phyloP scores from a whole-genome alignment of 2,329 filamentous ascomycete species.

The Cryphonectria japonica region DNA sequence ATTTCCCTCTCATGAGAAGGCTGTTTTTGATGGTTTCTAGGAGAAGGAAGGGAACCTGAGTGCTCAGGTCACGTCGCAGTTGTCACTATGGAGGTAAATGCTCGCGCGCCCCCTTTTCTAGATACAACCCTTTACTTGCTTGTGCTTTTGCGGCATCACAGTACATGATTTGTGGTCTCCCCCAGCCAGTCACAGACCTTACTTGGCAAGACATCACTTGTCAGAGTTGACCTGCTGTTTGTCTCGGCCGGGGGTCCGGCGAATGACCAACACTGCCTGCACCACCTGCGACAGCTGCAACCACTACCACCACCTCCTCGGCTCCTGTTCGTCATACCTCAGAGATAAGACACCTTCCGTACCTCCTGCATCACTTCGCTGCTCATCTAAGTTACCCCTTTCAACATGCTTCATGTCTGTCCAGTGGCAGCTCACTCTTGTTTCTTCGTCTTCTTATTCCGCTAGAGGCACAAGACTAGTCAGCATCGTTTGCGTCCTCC shows the following conservation, averaged over 20 bases:
- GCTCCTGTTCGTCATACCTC: slow-evolving; percentile 28
- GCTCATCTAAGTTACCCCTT: neutral
- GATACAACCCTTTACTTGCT: slow-evolving; percentile 1
- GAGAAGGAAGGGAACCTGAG: slow-evolving; percentile 16
- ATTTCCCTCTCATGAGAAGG: slow-evolving; percentile 8
- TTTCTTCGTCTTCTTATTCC: neutral
- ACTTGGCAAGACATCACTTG: neutral
- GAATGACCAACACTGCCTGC: slow-evolving; percentile 13
- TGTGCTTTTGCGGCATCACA: slow-evolving; percentile 7
- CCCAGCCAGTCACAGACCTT: slow-evolving; percentile 1
- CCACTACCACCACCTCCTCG: slow-evolving; percentile 24
- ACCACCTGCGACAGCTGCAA: neutral
- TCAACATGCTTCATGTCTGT: slow-evolving; percentile 17
- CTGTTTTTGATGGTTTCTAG: slow-evolving; percentile 16
- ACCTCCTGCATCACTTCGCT: slow-evolving; percentile 21
- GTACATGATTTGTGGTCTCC: neutral
- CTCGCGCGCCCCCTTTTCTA: neutral
- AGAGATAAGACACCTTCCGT: slow-evolving; percentile 1
- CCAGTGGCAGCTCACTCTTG: slow-evolving; percentile 25
- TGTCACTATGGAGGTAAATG: slow-evolving; percentile 28
- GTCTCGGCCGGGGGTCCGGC: slow-evolving; percentile 26
- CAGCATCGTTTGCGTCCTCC: slow-evolving; percentile 6
- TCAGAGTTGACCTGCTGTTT: slow-evolving; percentile 16
- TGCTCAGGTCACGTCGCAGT: slow-evolving; percentile 8
- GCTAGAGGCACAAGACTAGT: neutral